Evolutionary conservation across 2,329 filamentous ascomycete species (phyloP), one percentile per base, ranked within the genome.

Genomic region (Diplodia mutila): DNA sequence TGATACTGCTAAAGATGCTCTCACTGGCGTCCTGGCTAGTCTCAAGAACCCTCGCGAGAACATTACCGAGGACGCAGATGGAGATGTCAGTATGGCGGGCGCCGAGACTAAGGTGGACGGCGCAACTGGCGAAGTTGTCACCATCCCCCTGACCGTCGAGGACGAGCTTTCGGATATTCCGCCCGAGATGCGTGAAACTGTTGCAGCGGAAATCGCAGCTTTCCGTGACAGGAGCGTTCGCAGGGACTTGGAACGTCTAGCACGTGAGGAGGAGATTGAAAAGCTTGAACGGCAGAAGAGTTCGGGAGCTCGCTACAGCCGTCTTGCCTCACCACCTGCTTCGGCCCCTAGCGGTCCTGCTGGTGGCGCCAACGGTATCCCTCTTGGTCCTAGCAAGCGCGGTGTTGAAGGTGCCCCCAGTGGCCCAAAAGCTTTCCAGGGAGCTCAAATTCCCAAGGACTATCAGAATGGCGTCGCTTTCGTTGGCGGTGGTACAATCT

Each of bases 131-230:
- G 93, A 97, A 78, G 90, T 97, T 48, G 90, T 97, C 71, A 97
- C 94, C 68, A 97, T 98, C 68, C 90, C 93, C 4, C 85, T 97
- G 37, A 89, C 90, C 0, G 53, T 65, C 16, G 95, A 99, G 70
- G 96, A 99, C 75, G 95, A 99, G 75, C 84, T 99, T 53, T 90
- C 94, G 23, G 95, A 99, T 74, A 97, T 99, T 57, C 95, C 95
- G 0, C 90, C 92, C 0, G 95, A 98, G 76, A 96, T 97, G 93
- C 90, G 95, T 27, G 95, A 97, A 76, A 94, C 93, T 0, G 95
- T 99, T 18, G 92, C 95, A 0, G 90, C 90, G 67, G 96, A 99
- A 77, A 99, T 99, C 74, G 90, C 93, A 0, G 92, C 94, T 0
- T 99, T 99, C 83, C 87, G 95, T 71, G 95, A 99, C 72, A 87